Evolutionary conservation across 495 filamentous ascomycete species (phyloP), one percentile per base, ranked within the genome.

Genomic region (Diplogelasinospora grovesii): DNA sequence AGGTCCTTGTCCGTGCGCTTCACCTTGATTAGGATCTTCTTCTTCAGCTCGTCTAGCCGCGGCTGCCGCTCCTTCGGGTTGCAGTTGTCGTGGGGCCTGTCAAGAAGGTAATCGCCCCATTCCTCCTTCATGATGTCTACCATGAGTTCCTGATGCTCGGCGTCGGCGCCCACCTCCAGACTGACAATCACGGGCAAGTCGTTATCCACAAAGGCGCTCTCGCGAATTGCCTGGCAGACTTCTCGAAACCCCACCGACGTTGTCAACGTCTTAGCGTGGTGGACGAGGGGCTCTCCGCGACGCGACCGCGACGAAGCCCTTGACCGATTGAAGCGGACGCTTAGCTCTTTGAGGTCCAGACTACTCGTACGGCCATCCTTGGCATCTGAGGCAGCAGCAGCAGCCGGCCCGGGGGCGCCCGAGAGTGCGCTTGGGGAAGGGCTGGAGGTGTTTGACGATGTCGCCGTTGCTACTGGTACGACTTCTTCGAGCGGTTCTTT

Each of bases 1-100:
- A 52, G 48, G 33, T 64, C 57, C 8, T 71, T 53, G 20, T 76
- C 65, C 6, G 78, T 63, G 40, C 77, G 80, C 58, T 94, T 93
- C 10, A 89, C 88, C 66, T 97, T 97, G 64, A 97, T 78, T 11
- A 97, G 62, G 36, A 96, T 95, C 57, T 89, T 94, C 18, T 79
- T 66, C 33, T 71, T 71, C 37, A 96, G 56, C 19, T 85, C 74
- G n/a, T 71, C 71, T 5, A 88, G 72, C 6, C 69, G 69, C 1
- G 90, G 90, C 13, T 90, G 73, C 8, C 68, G 59, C n/a, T 69
- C 58, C n/a, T 70, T 60, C 0, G 72, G 71, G 29, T 64, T 45
- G 34, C 59, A 66, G 20, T 50, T 31, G 6, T 68, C 61, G 24
- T 65, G 52, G 3, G 64, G 59, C 14, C 73, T 55, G 20, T 88